Evolutionary conservation across 1,284 basidiomycete species (phyloP).

Genomic region (Ganoderma sinense): DNA sequence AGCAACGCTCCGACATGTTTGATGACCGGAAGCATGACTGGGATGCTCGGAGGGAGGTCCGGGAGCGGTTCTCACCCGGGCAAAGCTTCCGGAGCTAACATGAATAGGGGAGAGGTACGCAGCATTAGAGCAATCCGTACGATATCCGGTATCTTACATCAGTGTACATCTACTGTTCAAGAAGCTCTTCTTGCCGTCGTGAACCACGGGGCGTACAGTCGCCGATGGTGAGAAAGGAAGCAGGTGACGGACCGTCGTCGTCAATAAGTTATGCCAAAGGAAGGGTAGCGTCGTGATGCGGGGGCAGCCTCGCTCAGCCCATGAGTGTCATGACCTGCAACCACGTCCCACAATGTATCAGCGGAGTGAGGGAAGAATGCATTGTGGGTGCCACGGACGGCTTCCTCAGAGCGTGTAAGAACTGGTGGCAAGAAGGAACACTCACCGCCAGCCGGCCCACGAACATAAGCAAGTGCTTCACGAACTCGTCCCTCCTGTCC

Average conservation of each 20-base stretch:
- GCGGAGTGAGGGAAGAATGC: not conserved
- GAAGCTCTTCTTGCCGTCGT: not conserved
- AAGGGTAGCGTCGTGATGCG: not conserved
- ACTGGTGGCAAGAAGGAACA: not conserved
- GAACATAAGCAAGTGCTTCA: slow-evolving; percentile 30
- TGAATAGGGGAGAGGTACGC: not conserved
- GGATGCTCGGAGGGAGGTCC: not conserved
- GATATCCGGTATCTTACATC: slow-evolving; percentile 7
- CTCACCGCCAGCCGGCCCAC: slow-evolving; percentile 30
- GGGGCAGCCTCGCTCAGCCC: slow-evolving; percentile 11
- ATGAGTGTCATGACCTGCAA: slow-evolving; percentile 31
- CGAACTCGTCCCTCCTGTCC: slow-evolving; percentile 33
- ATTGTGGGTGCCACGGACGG: not conserved
- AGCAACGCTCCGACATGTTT: not conserved
- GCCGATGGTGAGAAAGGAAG: slow-evolving; percentile 1
- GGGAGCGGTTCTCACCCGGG: not conserved
- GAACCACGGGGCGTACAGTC: not conserved
- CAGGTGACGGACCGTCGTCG: slow-evolving; percentile 4
- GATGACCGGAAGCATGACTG: not conserved
- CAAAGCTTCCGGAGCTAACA: too few species aligned
- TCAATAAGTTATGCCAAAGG: slow-evolving; percentile 17
- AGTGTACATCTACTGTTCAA: slow-evolving; percentile 2
- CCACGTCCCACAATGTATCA: slow-evolving; percentile 7
- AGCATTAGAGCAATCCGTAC: slow-evolving; percentile 12
- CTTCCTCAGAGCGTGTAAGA: not conserved